Evolutionary conservation across 2,329 filamentous ascomycete genomes (phyloP).

Genomic region (Neopestalotiopsis rosae): DNA sequence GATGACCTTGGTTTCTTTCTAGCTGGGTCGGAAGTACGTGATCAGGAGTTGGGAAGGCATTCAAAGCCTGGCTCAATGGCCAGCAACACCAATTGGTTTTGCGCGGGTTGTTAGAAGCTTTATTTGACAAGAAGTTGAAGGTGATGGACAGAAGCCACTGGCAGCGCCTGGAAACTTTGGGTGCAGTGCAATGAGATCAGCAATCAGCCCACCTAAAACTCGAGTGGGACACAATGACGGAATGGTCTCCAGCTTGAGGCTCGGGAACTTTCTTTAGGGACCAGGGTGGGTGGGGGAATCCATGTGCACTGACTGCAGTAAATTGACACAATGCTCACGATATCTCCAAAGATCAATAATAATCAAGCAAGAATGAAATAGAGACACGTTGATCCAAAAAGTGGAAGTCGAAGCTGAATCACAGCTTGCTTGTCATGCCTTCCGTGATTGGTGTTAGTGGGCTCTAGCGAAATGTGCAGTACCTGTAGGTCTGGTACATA

Average conservation of each 20-base stretch:
- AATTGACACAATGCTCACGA: no score
- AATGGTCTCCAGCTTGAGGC: conserved; percentile 8
- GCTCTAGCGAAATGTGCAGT: no score
- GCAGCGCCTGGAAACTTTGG: conserved; percentile 15
- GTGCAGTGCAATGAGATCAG: conserved; percentile 7
- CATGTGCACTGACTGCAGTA: no score
- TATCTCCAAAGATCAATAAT: no score
- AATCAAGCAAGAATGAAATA: no score
- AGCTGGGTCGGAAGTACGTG: neutral
- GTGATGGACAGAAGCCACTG: neutral
- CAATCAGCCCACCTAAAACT: conserved; percentile 7
- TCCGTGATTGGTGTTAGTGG: no score
- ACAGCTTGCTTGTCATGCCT: no score
- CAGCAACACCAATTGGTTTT: neutral
- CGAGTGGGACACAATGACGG: conserved; percentile 12
- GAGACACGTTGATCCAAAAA: no score
- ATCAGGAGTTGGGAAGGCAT: neutral
- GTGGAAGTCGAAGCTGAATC: no score
- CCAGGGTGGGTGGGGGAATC: neutral
- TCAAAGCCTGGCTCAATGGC: conserved; percentile 7
- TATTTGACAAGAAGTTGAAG: neutral
- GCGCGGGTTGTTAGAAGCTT: neutral
- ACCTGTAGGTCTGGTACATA: no score
- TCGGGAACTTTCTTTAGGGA: neutral
- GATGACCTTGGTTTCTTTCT: neutral